A percentile compares a stretch with the other conserved stretches of the same genome.
These are phyloP conservation scores for Ceratocystis huliohia DNA, from an alignment of 2,329 filamentous ascomycete species.

Conservation along the genomic window DNA sequence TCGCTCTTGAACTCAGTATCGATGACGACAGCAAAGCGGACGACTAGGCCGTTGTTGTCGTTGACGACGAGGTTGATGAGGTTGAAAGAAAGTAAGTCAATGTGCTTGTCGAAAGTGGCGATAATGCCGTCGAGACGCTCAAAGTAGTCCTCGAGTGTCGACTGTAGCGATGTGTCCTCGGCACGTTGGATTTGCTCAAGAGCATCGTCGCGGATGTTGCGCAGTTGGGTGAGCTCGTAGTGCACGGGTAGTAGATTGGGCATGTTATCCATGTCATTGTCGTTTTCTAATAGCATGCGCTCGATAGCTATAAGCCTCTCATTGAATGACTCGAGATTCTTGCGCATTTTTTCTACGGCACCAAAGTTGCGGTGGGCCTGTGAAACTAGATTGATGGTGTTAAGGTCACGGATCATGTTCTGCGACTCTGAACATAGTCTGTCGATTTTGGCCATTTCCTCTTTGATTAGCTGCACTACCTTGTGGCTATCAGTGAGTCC, in stretches of 20 bases:
- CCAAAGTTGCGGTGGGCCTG: conserved; percentile 95
- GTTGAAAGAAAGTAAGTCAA: conserved; percentile 78
- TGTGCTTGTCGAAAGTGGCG: conserved; percentile 90
- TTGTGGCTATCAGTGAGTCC: conserved; percentile 82
- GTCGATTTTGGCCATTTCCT: conserved; percentile 98
- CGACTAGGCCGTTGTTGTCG: conserved; percentile 79
- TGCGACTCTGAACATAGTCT: conserved; percentile 93
- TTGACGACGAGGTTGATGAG: conserved; percentile 75
- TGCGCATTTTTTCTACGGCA: conserved; percentile 85
- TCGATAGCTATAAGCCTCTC: conserved; percentile 64
- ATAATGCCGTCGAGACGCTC: conserved; percentile 72
- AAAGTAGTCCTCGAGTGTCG: conserved; percentile 84
- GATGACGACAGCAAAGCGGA: conserved; percentile 81
- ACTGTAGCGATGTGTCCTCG: conserved; percentile 59
- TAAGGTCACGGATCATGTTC: conserved; percentile 94
- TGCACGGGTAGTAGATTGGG: conserved; percentile 81
- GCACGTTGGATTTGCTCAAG: conserved; percentile 87
- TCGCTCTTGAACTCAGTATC: conserved; percentile 96
- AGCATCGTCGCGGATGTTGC: conserved; percentile 90
- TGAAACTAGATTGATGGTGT: conserved; percentile 79
- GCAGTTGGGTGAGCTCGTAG: conserved; percentile 78
- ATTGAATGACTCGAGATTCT: conserved; percentile 77
- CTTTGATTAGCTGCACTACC: conserved; percentile 83
- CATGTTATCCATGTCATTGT: conserved; percentile 76
- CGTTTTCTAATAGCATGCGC: conserved; percentile 67